Evolutionary conservation across 164 flowering plant species (phyloP), one percentile per base, ranked within the genome.

Genomic region (Tetrastigma voinierianum): DNA sequence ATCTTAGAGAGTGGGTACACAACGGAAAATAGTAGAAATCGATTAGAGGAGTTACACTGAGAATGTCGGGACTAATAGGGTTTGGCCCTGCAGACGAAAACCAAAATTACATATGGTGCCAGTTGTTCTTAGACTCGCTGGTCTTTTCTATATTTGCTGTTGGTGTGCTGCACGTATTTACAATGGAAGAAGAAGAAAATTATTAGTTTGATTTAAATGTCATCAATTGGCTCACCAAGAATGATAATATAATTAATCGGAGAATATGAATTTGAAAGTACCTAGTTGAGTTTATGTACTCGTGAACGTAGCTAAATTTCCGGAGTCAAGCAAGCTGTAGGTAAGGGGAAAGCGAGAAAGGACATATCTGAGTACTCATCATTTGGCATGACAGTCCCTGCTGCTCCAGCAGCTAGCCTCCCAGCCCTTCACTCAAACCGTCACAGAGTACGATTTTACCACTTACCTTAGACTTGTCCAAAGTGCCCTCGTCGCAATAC

Each of bases 391-490:
- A 72, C 12, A 40, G 62, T 15, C 15, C 75, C 70, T 10, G 45
- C n/a, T 46, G 70, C 75, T 45, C 64, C 69, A 10, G 54, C 51
- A 8, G 17, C 5, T 2, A 66, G 10, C 13, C 20, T 16, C 32
- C 43, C 14, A 10, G 19, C 55, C 55, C 66, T 2, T 3, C 4
- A 9, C 18, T 21, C 19, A 54, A 25, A 0, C 5, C 9, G 47
- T 66, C 75, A 64, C 82, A 78, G 2, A 75, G 17, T 17, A 78
- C 82, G 19, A 78, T 78, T 59, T 75, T 78, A 10, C 77, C 75
- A 11, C 46, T 11, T 18, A 78, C 67, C 60, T 64, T 15, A 13
- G 62, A 23, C 24, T 24, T 10, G 61, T 78, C 69, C 53, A 78
- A 78, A 1, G 70, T 54, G 20, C 48, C 67, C 4, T 21, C 10